A percentile compares a stretch with the other conserved stretches of the same genome.
phyloP scores from a whole-genome alignment of 2,329 filamentous ascomycete species.

The Zasmidium citrigriseum region DNA sequence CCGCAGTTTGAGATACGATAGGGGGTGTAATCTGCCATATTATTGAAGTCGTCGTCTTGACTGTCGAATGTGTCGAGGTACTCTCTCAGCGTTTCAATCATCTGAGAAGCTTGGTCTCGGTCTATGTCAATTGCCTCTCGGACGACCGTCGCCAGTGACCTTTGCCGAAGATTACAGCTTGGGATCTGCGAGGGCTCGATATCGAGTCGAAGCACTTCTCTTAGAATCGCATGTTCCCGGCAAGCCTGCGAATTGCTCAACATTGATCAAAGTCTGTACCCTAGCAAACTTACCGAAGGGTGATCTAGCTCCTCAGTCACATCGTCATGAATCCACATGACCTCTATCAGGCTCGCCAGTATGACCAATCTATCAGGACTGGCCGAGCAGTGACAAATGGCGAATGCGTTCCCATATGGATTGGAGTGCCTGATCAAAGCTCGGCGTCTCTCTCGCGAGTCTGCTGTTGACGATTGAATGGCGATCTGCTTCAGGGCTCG shows the following conservation, averaged over 20 bases:
- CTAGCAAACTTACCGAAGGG: neutral
- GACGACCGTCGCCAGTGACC: neutral
- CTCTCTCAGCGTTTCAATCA: neutral
- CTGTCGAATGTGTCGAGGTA: neutral
- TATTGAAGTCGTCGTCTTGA: constrained; percentile 1
- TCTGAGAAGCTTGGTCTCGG: neutral
- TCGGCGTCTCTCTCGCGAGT: too few relatives aligned
- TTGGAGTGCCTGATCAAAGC: neutral
- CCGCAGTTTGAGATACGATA: constrained; percentile 1
- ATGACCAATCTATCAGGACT: neutral
- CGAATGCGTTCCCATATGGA: neutral
- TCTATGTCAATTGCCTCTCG: neutral
- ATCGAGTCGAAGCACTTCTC: neutral
- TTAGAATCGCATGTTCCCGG: neutral
- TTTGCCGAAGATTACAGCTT: neutral
- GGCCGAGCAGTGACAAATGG: neutral
- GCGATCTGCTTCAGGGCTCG: too few relatives aligned
- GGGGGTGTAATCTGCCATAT: neutral
- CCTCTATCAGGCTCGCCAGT: neutral
- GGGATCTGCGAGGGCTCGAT: neutral
- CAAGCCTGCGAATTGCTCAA: neutral
- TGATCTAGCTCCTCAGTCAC: neutral
- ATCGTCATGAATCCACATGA: constrained; percentile 1
- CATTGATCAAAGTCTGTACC: neutral
- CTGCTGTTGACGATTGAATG: too few relatives aligned